Evolutionary conservation across 805 yeast species (phyloP).

Genomic region (Kurtzmaniella cleridarum): DNA sequence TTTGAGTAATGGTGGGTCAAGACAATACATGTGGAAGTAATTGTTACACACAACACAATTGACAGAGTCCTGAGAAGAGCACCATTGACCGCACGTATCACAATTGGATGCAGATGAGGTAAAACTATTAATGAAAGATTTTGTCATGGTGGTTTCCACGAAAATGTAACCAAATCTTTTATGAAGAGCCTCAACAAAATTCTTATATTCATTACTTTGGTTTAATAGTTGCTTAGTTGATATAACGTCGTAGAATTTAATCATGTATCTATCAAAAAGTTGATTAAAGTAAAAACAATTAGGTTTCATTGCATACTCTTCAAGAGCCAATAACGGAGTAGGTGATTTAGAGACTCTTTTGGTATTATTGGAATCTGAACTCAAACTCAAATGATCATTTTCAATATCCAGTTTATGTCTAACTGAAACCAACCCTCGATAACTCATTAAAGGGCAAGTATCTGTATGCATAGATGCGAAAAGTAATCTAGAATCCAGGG

Average conservation of each 20-base stretch:
- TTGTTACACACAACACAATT: constrained; percentile 73
- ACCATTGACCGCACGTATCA: constrained; percentile 80
- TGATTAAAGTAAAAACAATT: constrained; percentile 80
- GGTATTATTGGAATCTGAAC: constrained; percentile 5
- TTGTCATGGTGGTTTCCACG: constrained; percentile 63
- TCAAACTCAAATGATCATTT: constrained; percentile 22
- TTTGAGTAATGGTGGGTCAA: constrained; percentile 74
- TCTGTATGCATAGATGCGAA: constrained; percentile 86
- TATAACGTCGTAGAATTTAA: constrained; percentile 72
- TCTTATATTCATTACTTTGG: constrained; percentile 42
- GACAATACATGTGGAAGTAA: constrained; percentile 73
- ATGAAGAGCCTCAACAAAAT: constrained; percentile 55
- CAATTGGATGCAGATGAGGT: constrained; percentile 52
- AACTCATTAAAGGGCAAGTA: constrained; percentile 67
- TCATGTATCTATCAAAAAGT: constrained; percentile 81
- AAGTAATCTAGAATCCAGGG: constrained; percentile 67
- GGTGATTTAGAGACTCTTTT: constrained; percentile 6
- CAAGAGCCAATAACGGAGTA: constrained; percentile 28
- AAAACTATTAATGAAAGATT: constrained; percentile 58
- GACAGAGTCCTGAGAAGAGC: constrained; percentile 62
- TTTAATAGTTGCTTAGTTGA: constrained; percentile 49
- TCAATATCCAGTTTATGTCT: constrained; percentile 62
- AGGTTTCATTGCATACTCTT: constrained; percentile 50
- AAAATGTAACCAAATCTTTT: constrained; percentile 71
- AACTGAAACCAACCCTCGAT: constrained; percentile 72